A percentile compares a stretch with the other conserved stretches of the same genome.
These are phyloP conservation scores for Fraxinus americana DNA, from an alignment of 257 asterid species.

Conservation along the genomic window DNA sequence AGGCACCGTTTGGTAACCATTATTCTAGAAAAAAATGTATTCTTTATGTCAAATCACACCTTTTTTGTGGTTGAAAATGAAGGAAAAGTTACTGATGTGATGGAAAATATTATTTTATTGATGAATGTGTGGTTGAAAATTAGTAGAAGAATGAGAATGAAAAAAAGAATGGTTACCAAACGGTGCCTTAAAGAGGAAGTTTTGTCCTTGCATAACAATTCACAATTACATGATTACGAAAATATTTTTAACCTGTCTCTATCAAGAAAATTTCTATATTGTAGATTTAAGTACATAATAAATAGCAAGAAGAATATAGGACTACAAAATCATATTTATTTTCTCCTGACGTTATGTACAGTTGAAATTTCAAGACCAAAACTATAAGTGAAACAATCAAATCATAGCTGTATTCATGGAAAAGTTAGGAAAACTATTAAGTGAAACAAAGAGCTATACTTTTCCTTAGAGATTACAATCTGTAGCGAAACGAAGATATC, in stretches of 20 bases:
- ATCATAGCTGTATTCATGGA: neutral
- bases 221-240: neutral
- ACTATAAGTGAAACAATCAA: neutral
- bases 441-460: neutral
- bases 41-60: no score
- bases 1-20: no score
- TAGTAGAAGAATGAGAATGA: no score
- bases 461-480: neutral
- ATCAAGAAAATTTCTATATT: neutral
- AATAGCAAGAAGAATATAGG: neutral
- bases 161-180: no score
- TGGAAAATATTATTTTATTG: no score
- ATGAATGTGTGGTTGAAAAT: no score
- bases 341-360: neutral
- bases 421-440: neutral
- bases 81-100: no score
- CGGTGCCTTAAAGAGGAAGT: constrained; percentile 1
- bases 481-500: neutral
- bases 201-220: neutral
- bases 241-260: neutral
- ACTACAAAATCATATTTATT: neutral
- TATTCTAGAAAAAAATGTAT: no score
- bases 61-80: no score
- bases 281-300: neutral
- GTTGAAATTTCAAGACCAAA: neutral